Evolutionary conservation across 192 early-diverging fungal species (phyloP).

Genomic region (Fimicolochytrium jonesii): DNA sequence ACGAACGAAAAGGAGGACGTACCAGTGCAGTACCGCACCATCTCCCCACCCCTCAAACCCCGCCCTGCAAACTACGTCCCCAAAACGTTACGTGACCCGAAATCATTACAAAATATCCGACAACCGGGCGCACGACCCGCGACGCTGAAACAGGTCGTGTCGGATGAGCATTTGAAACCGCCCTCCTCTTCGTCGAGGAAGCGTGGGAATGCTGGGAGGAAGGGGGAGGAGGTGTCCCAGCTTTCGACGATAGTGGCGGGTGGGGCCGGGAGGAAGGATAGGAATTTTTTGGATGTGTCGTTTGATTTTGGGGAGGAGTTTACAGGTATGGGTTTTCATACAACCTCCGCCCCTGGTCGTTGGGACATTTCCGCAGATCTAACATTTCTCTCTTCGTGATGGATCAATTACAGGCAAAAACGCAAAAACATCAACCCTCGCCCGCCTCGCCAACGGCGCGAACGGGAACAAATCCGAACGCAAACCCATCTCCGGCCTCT

Average conservation of each 20-base stretch:
- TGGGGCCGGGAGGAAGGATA: too few relatives aligned
- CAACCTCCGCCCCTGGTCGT: background rate
- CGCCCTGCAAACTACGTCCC: conserved; percentile 20
- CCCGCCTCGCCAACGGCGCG: background rate
- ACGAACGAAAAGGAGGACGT: conserved; percentile 2
- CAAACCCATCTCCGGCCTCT: background rate
- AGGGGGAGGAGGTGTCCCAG: conserved; percentile 3
- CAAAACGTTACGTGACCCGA: background rate
- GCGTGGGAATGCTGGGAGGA: background rate
- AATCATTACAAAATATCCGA: conserved; percentile 1
- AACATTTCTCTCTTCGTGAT: background rate
- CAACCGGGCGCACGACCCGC: too few relatives aligned
- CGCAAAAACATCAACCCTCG: background rate
- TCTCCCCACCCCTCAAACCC: conserved; percentile 21
- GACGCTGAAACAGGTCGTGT: background rate
- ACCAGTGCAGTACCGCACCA: conserved; percentile 18
- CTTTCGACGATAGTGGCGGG: conserved; percentile 18
- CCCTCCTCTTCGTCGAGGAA: background rate
- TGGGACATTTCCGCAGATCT: background rate
- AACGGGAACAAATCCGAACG: background rate
- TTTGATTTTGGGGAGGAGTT: conserved; percentile 20
- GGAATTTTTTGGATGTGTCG: conserved; percentile 20
- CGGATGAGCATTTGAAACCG: background rate
- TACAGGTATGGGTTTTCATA: background rate
- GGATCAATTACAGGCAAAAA: background rate